These are phyloP conservation scores for Scutellaria minor DNA, from an alignment of 257 asterid species.

Conservation along the genomic window DNA sequence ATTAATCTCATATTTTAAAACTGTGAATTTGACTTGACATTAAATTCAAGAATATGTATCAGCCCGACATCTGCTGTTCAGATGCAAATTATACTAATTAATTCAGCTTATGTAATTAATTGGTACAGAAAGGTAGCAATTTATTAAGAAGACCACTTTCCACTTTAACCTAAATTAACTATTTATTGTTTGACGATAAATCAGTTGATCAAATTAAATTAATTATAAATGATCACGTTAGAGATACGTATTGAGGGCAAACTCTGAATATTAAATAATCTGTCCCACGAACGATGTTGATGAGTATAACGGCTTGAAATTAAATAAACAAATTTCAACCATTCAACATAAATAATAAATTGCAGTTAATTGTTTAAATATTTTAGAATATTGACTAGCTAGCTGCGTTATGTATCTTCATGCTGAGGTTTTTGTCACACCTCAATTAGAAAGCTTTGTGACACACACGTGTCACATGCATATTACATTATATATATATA, in stretches of 20 bases:
- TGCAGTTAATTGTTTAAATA: too few species aligned
- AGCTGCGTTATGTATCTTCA: too few species aligned
- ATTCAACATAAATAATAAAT: background rate
- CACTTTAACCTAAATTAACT: too few species aligned
- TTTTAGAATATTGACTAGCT: too few species aligned
- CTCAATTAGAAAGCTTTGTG: too few species aligned
- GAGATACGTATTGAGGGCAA: background rate
- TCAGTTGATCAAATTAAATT: too few species aligned
- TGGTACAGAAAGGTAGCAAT: background rate
- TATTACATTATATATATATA: too few species aligned
- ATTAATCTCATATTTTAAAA: background rate
- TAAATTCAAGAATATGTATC: background rate
- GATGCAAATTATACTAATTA: background rate
- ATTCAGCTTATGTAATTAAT: conserved; percentile 3
- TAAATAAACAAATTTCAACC: conserved; percentile 21
- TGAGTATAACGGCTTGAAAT: background rate
- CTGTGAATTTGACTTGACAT: conserved; percentile 15
- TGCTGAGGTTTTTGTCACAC: too few species aligned
- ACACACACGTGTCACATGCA: too few species aligned
- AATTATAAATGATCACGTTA: too few species aligned
- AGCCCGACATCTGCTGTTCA: background rate
- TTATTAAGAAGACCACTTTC: too few species aligned
- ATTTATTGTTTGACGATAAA: too few species aligned
- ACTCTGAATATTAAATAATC: conserved; percentile 15
- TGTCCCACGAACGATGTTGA: background rate